Evolutionary conservation across 1,284 basidiomycete genomes (phyloP), one percentile per base, ranked within the genome.

Genomic region (Athelia psychrophila): DNA sequence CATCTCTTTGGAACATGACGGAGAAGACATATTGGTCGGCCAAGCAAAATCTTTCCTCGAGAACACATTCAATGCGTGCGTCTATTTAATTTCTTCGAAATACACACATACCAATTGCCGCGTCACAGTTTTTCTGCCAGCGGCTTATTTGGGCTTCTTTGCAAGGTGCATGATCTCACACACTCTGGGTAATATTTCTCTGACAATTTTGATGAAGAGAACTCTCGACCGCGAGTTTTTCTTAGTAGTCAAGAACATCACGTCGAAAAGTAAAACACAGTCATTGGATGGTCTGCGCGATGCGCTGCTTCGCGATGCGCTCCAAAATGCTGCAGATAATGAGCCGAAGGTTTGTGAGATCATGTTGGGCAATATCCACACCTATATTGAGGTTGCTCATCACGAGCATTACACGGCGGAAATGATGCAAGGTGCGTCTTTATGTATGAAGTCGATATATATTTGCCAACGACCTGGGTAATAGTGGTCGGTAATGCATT

Each of bases 21-120:
- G 69, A 27, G 85, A 87, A 55, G 84, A 89, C 58, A 64, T 77
- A 12, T 69, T 89, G 1, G 72, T 79, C 12, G 66, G 71, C 30
- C 84, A 86, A 63, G 79, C 79, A 1, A 75, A 70, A 55, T 57
- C 67, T 5, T 84, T 86, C 58, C 64, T 88, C 23, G 78, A 79
- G 42, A 69, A 65, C 20, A 78, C 75, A 6, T 65, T 88, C 9
- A 69, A 70, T 24, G 73, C 71, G 84, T 84, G 60, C 48, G 75
- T 53, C 40, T 40, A 25, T 44, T 49, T 13, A n/a, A 38, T 45
- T 19, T 20, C 33, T 23, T 44, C 20, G 33, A 42, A 16, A 22
- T 8, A n/a, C 35, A 10, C 24, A 40, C 47, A 49, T 49, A 42
- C 46, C 61, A 19, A 51, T 44, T 30, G 38, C 16, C 10, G 35